Conservation (phyloP, 116 monocot species). For the Papilionanthe hybrid region DNA sequence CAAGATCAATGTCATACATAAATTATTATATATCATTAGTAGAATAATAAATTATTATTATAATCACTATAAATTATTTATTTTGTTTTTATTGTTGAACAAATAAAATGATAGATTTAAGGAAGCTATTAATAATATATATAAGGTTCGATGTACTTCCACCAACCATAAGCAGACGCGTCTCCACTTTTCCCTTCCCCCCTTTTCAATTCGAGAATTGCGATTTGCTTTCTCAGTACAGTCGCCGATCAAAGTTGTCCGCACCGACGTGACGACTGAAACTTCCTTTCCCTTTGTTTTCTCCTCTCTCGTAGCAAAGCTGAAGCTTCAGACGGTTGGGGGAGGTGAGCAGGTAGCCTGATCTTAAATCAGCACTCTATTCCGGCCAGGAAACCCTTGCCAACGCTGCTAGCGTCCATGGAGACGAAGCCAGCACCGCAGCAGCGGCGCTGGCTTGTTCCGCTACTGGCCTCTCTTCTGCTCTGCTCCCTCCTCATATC, state of each 20-base stretch:
- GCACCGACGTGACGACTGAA: neutral
- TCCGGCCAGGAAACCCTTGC: neutral
- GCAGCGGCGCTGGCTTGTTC: constrained; percentile 27
- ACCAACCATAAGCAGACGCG: neutral
- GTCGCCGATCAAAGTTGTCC: neutral
- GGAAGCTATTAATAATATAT: no score
- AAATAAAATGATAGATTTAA: no score
- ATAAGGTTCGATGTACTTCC: neutral
- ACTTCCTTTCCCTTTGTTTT: neutral
- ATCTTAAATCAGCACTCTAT: neutral
- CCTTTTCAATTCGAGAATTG: neutral
- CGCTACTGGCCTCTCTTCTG: constrained; percentile 29
- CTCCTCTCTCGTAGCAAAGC: neutral
- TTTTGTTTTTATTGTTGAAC: no score
- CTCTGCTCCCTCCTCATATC: constrained; percentile 34
- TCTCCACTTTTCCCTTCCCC: neutral
- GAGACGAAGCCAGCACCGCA: constrained; percentile 27
- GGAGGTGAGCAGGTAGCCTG: neutral
- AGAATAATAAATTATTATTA: no score
- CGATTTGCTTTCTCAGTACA: neutral
- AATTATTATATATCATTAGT: no score
- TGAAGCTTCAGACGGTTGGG: neutral
- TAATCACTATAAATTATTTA: no score
- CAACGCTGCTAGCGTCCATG: neutral
- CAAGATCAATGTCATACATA: no score